Base-by-base conservation (phyloP, 2,329 filamentous ascomycete species). In the Aspergillus ruber region DNA sequence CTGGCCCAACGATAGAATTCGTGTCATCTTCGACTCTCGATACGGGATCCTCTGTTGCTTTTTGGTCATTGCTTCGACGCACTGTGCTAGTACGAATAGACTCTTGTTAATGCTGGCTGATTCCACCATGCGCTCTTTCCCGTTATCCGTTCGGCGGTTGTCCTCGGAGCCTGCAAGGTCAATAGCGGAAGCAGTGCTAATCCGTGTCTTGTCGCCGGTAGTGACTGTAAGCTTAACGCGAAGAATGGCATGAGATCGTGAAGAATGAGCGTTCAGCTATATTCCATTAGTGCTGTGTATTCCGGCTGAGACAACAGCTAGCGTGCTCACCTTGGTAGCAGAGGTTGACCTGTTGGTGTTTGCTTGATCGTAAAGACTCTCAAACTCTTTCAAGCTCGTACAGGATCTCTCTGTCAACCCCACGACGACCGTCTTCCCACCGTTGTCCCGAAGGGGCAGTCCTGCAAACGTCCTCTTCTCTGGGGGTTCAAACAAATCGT, bases 51-150 rank as follows among this genome's bases (percentile, higher is more conserved):
- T 82, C 58, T 70, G 67, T 50, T 83, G 80, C 60, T 84, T 84
- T 64, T 81, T 82, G 61, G 86, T 87, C 63, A 97, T 97, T 47
- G 91, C 91, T 64, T 97, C 91, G 45, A 97, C 91, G 60, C 91
- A 97, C 66, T 95, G 90, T 39, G 89, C 91, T 43, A 97, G 74
- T 15, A 96, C 90, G 61, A 97, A 97, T 6, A 97, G 76, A 54
- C 88, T 94, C 73, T 96, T 97, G 78, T 97, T 97, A 75, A 97
- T 97, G 61, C 88, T 91, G 0, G 91, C 90, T 35, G 90, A 95
- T 69, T 97, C 91, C n/a, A 95, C 81, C 64, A 97, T 76, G 21
- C 91, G 80, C 67, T 95, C 90, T 66, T 90, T 93, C 59, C 85
- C 89, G 67, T 97, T 97, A 45, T 95, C 91, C 0, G 91, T 97